These are phyloP conservation scores for Candida verbasci DNA, from an alignment of 805 yeast species.

Conservation along the genomic window DNA sequence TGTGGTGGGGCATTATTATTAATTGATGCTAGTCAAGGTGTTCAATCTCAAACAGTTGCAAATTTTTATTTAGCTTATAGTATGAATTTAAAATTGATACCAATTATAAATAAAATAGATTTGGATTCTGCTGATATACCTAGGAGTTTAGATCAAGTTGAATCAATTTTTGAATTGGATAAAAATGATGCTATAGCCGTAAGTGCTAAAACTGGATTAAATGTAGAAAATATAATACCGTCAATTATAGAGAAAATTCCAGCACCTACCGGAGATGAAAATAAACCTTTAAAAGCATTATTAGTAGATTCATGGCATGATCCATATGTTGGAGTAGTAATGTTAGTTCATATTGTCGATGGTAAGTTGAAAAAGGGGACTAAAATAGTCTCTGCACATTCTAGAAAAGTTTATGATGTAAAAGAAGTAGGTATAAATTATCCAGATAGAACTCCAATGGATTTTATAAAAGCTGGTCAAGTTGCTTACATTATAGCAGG, in stretches of 20 bases:
- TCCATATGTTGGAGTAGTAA: slow-evolving; percentile 83
- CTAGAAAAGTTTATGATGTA: slow-evolving; percentile 73
- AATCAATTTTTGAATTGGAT: slow-evolving; percentile 74
- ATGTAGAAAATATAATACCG: slow-evolving; percentile 77
- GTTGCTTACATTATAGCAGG: slow-evolving; percentile 95
- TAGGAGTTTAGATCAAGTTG: slow-evolving; percentile 79
- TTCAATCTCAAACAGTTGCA: slow-evolving; percentile 98
- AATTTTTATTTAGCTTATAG: slow-evolving; percentile 88
- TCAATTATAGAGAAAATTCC: slow-evolving; percentile 79
- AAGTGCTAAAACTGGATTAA: slow-evolving; percentile 87
- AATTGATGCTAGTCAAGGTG: slow-evolving; percentile 95
- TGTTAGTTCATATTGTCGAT: slow-evolving; percentile 80
- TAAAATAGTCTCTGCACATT: slow-evolving; percentile 72
- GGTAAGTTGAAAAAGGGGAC: slow-evolving; percentile 74
- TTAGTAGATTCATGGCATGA: slow-evolving; percentile 99
- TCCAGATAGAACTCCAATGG: slow-evolving; percentile 74
- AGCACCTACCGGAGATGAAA: slow-evolving; percentile 57
- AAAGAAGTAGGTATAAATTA: slow-evolving; percentile 95
- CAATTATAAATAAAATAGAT: slow-evolving; percentile 90
- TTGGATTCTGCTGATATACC: slow-evolving; percentile 82
- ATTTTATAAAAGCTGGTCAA: slow-evolving; percentile 75
- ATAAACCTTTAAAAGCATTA: slow-evolving; percentile 61
- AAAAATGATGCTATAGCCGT: slow-evolving; percentile 73
- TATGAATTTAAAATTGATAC: slow-evolving; percentile 74
- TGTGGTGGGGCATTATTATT: slow-evolving; percentile 90